These are phyloP conservation scores for Phytophthora ramorum DNA, from an alignment of 352 stramenopile species.

Conservation along the genomic window DNA sequence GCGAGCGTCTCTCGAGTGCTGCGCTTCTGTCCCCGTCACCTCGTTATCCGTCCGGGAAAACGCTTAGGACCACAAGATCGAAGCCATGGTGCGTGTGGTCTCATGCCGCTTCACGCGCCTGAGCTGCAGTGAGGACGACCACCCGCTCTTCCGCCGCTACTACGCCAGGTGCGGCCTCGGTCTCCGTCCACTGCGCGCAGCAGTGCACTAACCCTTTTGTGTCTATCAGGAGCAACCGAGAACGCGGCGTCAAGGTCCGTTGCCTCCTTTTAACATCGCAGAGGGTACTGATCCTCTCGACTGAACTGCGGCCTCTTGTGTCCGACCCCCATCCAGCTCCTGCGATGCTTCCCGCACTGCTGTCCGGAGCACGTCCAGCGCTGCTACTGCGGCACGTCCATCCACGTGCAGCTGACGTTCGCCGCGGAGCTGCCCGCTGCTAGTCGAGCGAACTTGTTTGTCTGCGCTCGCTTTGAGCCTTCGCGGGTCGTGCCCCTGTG, in stretches of 20 bases:
- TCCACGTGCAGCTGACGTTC: conserved; percentile 37
- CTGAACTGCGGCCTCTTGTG: background rate
- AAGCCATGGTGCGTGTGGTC: conserved; percentile 20
- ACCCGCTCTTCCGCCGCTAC: conserved; percentile 39
- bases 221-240: no score
- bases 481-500: conserved; percentile 15
- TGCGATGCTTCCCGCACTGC: conserved; percentile 51
- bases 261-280: background rate
- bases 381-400: conserved; percentile 47
- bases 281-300: background rate
- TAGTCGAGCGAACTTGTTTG: conserved; percentile 27
- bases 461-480: conserved; percentile 47
- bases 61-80: no score
- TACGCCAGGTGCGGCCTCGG: conserved; percentile 35
- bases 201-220: background rate
- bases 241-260: conserved; percentile 23
- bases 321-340: conserved; percentile 7
- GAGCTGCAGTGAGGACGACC: conserved; percentile 35
- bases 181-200: background rate
- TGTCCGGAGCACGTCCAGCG: conserved; percentile 40
- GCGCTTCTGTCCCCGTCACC: no score
- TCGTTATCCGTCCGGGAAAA: no score
- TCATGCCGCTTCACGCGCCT: conserved; percentile 32
- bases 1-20: no score
- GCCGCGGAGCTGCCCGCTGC: background rate